These are phyloP conservation scores for Tuber brumale DNA, from an alignment of 495 filamentous ascomycete species.

Conservation along the genomic window DNA sequence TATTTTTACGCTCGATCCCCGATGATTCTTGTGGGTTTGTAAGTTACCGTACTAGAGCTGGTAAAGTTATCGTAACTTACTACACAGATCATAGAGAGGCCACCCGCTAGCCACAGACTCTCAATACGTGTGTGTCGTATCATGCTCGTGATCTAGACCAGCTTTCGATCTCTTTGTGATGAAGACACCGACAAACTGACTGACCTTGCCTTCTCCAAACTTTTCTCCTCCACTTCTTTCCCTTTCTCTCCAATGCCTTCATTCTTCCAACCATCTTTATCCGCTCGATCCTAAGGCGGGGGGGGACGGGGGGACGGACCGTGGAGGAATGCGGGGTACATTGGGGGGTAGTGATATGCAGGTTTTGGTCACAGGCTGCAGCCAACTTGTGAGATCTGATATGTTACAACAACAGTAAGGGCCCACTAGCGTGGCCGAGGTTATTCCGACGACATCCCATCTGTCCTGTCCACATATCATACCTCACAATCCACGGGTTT, in stretches of 20 bases:
- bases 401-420: background rate
- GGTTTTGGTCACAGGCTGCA: background rate
- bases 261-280: background rate
- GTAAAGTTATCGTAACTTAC: background rate
- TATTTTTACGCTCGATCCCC: background rate
- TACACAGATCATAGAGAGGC: background rate
- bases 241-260: background rate
- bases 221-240: background rate
- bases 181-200: background rate
- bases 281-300: background rate
- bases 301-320: background rate
- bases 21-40: background rate
- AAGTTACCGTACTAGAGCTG: background rate
- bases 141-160: background rate
- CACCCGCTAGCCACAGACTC: background rate
- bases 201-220: background rate
- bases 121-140: background rate
- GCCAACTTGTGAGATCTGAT: background rate
- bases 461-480: background rate
- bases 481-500: background rate
- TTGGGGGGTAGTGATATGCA: background rate
- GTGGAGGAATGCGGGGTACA: background rate
- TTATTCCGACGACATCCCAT: background rate
- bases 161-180: background rate
- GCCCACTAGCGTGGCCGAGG: background rate